Evolutionary conservation across 1,139 yeast genomes (phyloP).

Genomic region (Suhomyces bribrorum): DNA sequence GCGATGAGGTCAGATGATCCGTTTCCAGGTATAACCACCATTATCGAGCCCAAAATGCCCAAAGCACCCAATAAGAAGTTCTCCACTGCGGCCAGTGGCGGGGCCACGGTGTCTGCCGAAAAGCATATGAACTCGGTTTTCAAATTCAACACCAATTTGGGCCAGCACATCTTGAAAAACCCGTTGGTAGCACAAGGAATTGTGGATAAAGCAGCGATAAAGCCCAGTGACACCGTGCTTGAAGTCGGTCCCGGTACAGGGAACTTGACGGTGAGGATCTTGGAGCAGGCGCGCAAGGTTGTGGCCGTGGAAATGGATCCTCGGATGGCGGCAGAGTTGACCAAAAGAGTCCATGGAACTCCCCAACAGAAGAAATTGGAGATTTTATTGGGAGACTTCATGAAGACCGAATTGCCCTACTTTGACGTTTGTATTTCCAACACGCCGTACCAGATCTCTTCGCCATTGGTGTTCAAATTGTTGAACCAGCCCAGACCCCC

Average conservation of each 20-base stretch:
- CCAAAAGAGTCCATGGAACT: slow-evolving; percentile 96
- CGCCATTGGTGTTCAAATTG: slow-evolving; percentile 91
- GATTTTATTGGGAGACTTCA: slow-evolving; percentile 90
- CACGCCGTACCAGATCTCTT: slow-evolving; percentile 96
- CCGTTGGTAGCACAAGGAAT: slow-evolving; percentile 97
- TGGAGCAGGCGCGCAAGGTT: slow-evolving; percentile 89
- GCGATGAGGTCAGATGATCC: slow-evolving; percentile 8
- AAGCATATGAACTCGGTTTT: slow-evolving; percentile 80
- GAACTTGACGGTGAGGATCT: slow-evolving; percentile 86
- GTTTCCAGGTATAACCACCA: neutral
- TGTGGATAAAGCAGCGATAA: slow-evolving; percentile 92
- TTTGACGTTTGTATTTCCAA: slow-evolving; percentile 95
- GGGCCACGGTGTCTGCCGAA: slow-evolving; percentile 60
- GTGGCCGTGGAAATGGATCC: slow-evolving; percentile 99
- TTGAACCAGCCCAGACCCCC: slow-evolving; percentile 93
- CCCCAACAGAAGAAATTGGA: slow-evolving; percentile 90
- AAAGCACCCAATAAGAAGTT: slow-evolving; percentile 58
- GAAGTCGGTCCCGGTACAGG: slow-evolving; percentile 99
- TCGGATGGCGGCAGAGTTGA: slow-evolving; percentile 97
- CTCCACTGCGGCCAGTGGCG: slow-evolving; percentile 45
- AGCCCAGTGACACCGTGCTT: slow-evolving; percentile 87
- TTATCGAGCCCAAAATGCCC: slow-evolving; percentile 37
- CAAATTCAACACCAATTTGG: slow-evolving; percentile 93
- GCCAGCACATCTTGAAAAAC: slow-evolving; percentile 95
- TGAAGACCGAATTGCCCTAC: slow-evolving; percentile 92